Base-by-base conservation (phyloP, 164 flowering plant species). In the Umbilicus rupestris region DNA sequence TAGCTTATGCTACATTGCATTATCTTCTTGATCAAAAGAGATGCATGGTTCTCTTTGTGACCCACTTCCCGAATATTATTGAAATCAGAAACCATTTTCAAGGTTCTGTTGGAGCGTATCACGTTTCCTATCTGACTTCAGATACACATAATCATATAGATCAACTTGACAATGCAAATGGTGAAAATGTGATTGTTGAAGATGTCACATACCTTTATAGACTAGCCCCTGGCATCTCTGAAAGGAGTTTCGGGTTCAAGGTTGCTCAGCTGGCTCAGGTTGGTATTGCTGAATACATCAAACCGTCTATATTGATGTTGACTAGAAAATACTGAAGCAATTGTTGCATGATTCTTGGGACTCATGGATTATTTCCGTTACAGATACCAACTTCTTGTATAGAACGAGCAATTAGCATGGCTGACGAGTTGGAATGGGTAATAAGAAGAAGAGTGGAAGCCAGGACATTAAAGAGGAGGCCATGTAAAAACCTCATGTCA, bases 231-330 rank as follows among this genome's bases (percentile, higher is more conserved):
- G 97, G 97, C 64, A 76, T 84, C 70, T 81, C 94, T 39, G 87
- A 84, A 73, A 83, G 79, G 73, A 94, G 97, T 74, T 94, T 94
- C 71, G 97, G 96, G 42, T 85, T 91, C 73, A 91, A 91, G 77
- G 99, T 91, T 68, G 99, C 99, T 7, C 82, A 83, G 72, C 96
- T 94, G 71, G 99, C 99, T 39, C 96, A 95, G 91, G 99, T 94
- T 45, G 65, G 82, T 71, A 20, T n/a, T n/a, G 10, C 46, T 7
- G 7, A 35, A 35, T 35, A 35, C 7, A n/a, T n/a, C n/a, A n/a
- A n/a, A n/a, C n/a, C n/a, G n/a, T n/a, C n/a, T 37, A 14, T 9
- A 14, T 28, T 59, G 15, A 39, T 2, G 16, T 20, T 37, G 41
- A 39, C 41, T 33, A 0, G 45, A 63, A 63, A 37, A 19, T 5